Evolutionary conservation across 148 eudicot genomes (phyloP), one percentile per base, ranked within the genome.

Genomic region (Polygonum aviculare): DNA sequence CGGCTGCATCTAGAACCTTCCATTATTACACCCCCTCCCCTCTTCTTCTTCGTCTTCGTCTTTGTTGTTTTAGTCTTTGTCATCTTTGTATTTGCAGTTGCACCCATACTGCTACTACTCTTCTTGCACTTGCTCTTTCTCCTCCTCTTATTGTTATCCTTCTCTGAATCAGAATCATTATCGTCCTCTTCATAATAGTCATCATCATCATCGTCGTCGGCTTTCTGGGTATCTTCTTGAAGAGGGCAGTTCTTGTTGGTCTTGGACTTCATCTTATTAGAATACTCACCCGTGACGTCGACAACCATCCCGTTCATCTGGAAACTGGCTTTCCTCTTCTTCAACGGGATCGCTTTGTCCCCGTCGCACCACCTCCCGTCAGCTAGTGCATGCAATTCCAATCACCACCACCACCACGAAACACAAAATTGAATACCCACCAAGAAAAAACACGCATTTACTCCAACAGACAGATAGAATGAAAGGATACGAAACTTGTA

Each of bases 1-100:
- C 98, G 88, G 57, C 98, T 93, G 79, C 98, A 93, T 74, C 98
- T 77, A 2, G 98, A 90, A 1, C 98, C 98, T 74, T 93, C 97
- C 91, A 86, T 81, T 21, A 93, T 83, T n/a, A 81, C 85, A 60
- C 73, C 85, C 3, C 92, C 94, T 48, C 89, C 86, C 78, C 81
- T 81, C 26, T 52, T 35, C 84, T 81, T 74, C 74, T 65, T 69
- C 67, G 73, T 83, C 74, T n/a, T 75, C n/a, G 2, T 48, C 3
- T 49, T 63, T 59, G 50, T 50, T n/a, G n/a, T n/a, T n/a, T n/a
- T n/a, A n/a, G n/a, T n/a, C n/a, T n/a, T n/a, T n/a, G n/a, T n/a
- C n/a, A n/a, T n/a, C n/a, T n/a, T n/a, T n/a, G n/a, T n/a, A n/a
- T n/a, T n/a, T n/a, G 0, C 60, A 14, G 33, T 22, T 74, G 8